These are phyloP conservation scores for Gossypium turneri DNA, from an alignment of 345 rosid species.

Conservation along the genomic window DNA sequence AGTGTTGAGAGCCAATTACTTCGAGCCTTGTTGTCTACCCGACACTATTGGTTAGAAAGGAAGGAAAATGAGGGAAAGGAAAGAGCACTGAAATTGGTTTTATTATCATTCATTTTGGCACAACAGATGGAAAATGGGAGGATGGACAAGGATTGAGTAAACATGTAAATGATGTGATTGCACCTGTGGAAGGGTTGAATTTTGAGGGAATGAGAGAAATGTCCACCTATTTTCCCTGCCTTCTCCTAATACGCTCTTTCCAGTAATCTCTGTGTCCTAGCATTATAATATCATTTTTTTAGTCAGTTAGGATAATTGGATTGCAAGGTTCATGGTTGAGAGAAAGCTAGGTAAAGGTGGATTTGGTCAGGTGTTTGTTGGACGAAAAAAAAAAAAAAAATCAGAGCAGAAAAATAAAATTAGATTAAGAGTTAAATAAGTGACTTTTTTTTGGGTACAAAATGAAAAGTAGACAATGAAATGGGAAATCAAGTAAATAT, in stretches of 20 bases:
- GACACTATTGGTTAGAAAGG: neutral
- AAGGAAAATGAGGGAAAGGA: neutral
- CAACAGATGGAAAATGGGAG: neutral
- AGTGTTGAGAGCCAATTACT: neutral
- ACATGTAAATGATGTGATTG: neutral
- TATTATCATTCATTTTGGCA: neutral
- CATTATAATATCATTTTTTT: neutral
- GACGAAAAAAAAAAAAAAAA: constrained; percentile 30
- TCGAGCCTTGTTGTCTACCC: neutral
- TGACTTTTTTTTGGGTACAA: too few relatives aligned
- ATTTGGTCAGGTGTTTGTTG: constrained; percentile 97
- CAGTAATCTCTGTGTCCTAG: neutral
- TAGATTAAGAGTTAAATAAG: too few relatives aligned
- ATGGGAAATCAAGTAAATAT: too few relatives aligned
- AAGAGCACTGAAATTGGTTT: too few relatives aligned
- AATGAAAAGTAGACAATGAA: too few relatives aligned
- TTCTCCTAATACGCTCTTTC: too few relatives aligned
- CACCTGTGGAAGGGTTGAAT: neutral
- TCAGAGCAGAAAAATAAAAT: too few relatives aligned
- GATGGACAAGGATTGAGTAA: neutral
- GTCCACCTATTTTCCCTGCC: neutral
- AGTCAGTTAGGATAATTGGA: constrained; percentile 1
- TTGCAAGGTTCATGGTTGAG: constrained; percentile 77
- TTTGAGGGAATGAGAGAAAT: neutral
- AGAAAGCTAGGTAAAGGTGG: constrained; percentile 95